Base-by-base conservation (phyloP, 2,329 filamentous ascomycete species). In the Chalara sp. region DNA sequence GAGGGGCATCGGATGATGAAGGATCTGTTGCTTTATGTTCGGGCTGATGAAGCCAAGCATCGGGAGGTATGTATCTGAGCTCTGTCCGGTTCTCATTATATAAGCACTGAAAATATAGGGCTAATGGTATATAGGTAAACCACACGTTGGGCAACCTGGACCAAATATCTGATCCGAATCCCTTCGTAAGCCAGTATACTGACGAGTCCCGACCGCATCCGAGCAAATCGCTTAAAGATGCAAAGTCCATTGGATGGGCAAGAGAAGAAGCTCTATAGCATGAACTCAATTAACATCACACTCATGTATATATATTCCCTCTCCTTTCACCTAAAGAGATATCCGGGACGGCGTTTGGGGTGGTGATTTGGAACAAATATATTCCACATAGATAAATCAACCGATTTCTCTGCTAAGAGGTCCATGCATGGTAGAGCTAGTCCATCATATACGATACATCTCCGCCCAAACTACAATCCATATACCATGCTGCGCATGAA, bases 101-200 rank as follows among this genome's bases (percentile, higher is more conserved):
- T 21, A 21, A 21, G 21, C 21, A 21, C 21, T 21, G 21, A 21
- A 21, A 2, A 21, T 21, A 21, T 83, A 86, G 50, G 96, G 96
- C 21, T 21, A 21, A 21, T 21, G 21, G 21, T 65, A 74, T 99
- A 84, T 54, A 42, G 6, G n/a, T 97, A 61, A 97, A 99, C 70
- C 93, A 99, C 67, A 97, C 93, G 0, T 71, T 99, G 42, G 53
- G 87, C 47, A 97, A 97, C 65, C 74, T 99, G 85, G 55, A 95
- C 59, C 89, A 93, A 65, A 83, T 81, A 48, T 76, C 83, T 33
- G 93, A 99, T 64, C 91, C 92, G 2, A 99, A 99, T 64, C 93
- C 93, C 2, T 99, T 93, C 64, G 85, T 89, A 43, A 87, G 84
- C 67, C 78, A 83, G 60, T 96, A 92, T 73, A 88, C 87, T 68